A percentile compares a stretch with the other conserved stretches of the same genome.
Evolutionary conservation across 2,329 filamentous ascomycete genomes (phyloP).

Genomic region (Rasamsonia emersonii): DNA sequence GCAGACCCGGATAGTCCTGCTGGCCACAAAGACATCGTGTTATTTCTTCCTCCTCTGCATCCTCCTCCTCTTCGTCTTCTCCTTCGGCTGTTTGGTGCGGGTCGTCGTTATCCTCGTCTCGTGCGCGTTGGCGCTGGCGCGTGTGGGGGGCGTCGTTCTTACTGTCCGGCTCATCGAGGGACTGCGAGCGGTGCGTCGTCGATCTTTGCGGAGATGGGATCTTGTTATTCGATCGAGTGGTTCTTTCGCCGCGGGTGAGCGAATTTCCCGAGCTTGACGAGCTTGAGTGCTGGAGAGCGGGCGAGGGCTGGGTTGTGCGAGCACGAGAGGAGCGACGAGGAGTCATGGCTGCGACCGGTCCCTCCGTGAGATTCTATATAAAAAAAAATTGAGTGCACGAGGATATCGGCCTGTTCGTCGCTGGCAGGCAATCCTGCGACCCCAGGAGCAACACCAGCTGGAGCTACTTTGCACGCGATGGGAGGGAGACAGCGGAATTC

Average conservation of each 20-base stretch:
- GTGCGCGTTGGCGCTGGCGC: slow-evolving; percentile 69
- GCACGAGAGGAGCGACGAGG: slow-evolving; percentile 88
- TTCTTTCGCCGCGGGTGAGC: slow-evolving; percentile 66
- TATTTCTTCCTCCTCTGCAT: slow-evolving; percentile 79
- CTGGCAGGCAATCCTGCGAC: no score
- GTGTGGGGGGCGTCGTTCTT: slow-evolving; percentile 59
- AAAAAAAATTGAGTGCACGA: no score
- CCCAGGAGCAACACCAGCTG: slow-evolving; percentile 6
- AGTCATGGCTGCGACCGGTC: slow-evolving; percentile 41
- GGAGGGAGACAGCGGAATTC: slow-evolving; percentile 15
- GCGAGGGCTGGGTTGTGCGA: slow-evolving; percentile 62
- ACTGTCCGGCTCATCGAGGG: slow-evolving; percentile 47
- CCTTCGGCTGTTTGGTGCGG: slow-evolving; percentile 40
- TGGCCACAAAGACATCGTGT: slow-evolving; percentile 92
- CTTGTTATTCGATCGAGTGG: slow-evolving; percentile 63
- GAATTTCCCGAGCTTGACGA: slow-evolving; percentile 63
- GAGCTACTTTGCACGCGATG: slow-evolving; percentile 14
- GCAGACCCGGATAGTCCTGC: slow-evolving; percentile 85
- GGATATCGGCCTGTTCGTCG: no score
- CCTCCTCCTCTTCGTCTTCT: slow-evolving; percentile 51
- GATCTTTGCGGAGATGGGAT: slow-evolving; percentile 66
- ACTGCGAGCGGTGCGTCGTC: slow-evolving; percentile 49
- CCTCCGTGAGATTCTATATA: no score
- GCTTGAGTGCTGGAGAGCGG: slow-evolving; percentile 66
- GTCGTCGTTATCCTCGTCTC: slow-evolving; percentile 56